Evolutionary conservation across 208 protist genomes (phyloP).

Genomic region (Crithidia sp.): DNA sequence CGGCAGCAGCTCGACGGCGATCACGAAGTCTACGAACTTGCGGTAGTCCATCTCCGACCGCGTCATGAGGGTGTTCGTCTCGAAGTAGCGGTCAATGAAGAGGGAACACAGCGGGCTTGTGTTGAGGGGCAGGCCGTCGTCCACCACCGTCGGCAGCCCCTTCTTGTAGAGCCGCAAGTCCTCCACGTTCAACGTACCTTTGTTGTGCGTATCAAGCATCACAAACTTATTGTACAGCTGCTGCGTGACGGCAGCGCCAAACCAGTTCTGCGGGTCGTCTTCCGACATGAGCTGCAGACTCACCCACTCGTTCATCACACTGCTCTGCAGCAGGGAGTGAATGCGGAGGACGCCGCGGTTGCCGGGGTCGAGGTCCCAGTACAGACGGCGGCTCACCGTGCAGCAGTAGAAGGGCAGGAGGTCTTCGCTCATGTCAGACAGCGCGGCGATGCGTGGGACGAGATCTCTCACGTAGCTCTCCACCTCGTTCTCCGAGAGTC

Average conservation of each 20-base stretch:
- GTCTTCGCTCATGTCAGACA: slow-evolving; percentile 59
- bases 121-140: slow-evolving; percentile 79
- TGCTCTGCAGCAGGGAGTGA: slow-evolving; percentile 74
- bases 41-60: slow-evolving; percentile 92
- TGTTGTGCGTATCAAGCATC: slow-evolving; percentile 79
- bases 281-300: slow-evolving; percentile 83
- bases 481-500: slow-evolving; percentile 87
- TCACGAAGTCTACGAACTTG: slow-evolving; percentile 93
- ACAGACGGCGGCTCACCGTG: slow-evolving; percentile 88
- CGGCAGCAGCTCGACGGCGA: slow-evolving; percentile 87
- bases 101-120: slow-evolving; percentile 77
- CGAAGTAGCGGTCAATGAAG: slow-evolving; percentile 93
- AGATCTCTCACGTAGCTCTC: slow-evolving; percentile 87
- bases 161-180: slow-evolving; percentile 88
- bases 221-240: slow-evolving; percentile 91
- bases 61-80: slow-evolving; percentile 88
- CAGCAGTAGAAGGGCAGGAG: slow-evolving; percentile 91
- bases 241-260: slow-evolving; percentile 69
- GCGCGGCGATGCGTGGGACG: slow-evolving; percentile 70
- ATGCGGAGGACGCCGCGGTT: slow-evolving; percentile 83
- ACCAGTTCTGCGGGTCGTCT: slow-evolving; percentile 85
- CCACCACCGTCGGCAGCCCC: slow-evolving; percentile 80
- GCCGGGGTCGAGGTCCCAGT: slow-evolving; percentile 86
- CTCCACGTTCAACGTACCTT: slow-evolving; percentile 81
- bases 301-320: slow-evolving; percentile 90